Conservation (phyloP, 768 basidiomycete genomes). For the Naematelia aurantialba region DNA sequence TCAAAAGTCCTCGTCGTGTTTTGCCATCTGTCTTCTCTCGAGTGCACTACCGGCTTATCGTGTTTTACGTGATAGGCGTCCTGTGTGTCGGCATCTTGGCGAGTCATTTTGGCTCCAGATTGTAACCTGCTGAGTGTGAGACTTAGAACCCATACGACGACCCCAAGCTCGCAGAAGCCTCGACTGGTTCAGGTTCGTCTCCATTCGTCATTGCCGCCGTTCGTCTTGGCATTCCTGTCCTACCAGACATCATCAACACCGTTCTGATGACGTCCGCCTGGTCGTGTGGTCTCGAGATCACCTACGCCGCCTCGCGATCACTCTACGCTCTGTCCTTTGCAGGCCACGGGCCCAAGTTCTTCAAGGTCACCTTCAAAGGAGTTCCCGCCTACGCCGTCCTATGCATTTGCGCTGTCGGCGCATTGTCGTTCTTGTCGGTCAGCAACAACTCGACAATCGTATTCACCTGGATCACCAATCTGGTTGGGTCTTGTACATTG, state of each 20-base stretch:
- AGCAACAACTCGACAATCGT: background rate
- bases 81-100: slow-evolving; percentile 19
- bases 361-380: slow-evolving; percentile 1
- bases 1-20: slow-evolving; percentile 25
- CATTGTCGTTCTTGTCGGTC: background rate
- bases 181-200: slow-evolving; percentile 12
- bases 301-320: slow-evolving; percentile 10
- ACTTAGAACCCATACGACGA: slow-evolving; percentile 26
- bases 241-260: slow-evolving; percentile 23
- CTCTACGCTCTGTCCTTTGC: slow-evolving; percentile 4
- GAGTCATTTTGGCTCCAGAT: slow-evolving; percentile 13
- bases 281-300: background rate
- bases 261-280: slow-evolving; percentile 5
- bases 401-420: slow-evolving; percentile 4
- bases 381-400: slow-evolving; percentile 11
- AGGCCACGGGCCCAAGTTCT: slow-evolving; percentile 13
- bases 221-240: slow-evolving; percentile 21
- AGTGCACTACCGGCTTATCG: slow-evolving; percentile 21
- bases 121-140: slow-evolving; percentile 24
- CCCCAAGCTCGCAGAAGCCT: slow-evolving; percentile 23
- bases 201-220: background rate
- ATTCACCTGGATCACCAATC: background rate
- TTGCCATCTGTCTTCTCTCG: slow-evolving; percentile 29
- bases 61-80: slow-evolving; percentile 23
- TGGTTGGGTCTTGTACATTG: too few species aligned